phyloP scores from a whole-genome alignment of 495 filamentous ascomycete species.

The Penicillium crystallinum region DNA sequence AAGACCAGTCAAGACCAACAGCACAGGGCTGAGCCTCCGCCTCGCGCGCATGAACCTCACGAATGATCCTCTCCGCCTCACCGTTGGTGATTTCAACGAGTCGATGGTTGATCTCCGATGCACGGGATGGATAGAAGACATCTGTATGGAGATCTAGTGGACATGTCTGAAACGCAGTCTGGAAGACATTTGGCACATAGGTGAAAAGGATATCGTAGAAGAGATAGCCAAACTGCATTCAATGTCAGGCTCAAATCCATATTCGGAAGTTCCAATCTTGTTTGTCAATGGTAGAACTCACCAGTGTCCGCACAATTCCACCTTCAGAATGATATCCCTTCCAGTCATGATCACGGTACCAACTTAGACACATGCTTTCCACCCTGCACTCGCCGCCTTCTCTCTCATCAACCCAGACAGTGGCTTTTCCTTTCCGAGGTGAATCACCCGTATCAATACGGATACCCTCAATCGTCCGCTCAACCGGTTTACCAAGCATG shows the following conservation, averaged over 20 bases:
- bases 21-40: slow-evolving; percentile 69
- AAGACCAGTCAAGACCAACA: slow-evolving; percentile 88
- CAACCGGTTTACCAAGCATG: slow-evolving; percentile 64
- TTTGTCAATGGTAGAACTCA: slow-evolving; percentile 15
- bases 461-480: slow-evolving; percentile 70
- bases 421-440: slow-evolving; percentile 55
- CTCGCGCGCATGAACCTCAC: slow-evolving; percentile 59
- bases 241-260: neutral
- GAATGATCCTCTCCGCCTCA: slow-evolving; percentile 60
- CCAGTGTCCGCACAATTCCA: slow-evolving; percentile 79
- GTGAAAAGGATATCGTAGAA: slow-evolving; percentile 93
- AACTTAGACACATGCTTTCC: slow-evolving; percentile 86
- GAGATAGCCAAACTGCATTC: slow-evolving; percentile 65
- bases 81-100: slow-evolving; percentile 80
- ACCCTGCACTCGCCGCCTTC: slow-evolving; percentile 72
- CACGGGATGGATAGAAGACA: slow-evolving; percentile 80
- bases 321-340: slow-evolving; percentile 93
- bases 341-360: slow-evolving; percentile 80
- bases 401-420: slow-evolving; percentile 76
- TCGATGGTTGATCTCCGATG: slow-evolving; percentile 84
- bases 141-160: slow-evolving; percentile 92
- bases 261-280: neutral
- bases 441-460: slow-evolving; percentile 58
- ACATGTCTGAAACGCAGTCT: slow-evolving; percentile 89
- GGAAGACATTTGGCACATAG: slow-evolving; percentile 94